phyloP scores from a whole-genome alignment of 306 rosid species.

The Pueraria montana region DNA sequence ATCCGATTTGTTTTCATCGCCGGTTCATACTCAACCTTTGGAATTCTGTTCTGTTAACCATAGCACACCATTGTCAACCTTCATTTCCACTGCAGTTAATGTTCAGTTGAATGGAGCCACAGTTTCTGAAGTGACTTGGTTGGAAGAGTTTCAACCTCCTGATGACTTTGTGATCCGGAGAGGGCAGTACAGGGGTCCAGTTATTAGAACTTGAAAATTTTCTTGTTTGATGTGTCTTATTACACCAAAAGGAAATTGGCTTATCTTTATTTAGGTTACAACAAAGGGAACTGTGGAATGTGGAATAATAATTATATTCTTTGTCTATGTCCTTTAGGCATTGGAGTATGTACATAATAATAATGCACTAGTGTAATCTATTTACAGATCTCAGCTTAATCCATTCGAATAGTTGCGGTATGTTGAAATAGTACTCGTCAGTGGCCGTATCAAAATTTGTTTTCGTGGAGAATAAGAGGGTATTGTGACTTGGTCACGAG shows the following conservation, averaged over 20 bases:
- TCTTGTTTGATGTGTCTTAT: constrained; percentile 48
- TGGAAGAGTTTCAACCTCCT: constrained; percentile 91
- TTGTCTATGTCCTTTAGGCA: constrained; percentile 59
- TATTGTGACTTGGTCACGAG: neutral
- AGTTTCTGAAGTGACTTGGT: constrained; percentile 74
- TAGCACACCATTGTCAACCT: neutral
- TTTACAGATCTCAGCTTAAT: constrained; percentile 54
- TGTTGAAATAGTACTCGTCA: constrained; percentile 30
- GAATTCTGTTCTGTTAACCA: neutral
- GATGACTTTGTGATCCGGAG: constrained; percentile 92
- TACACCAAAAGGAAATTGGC: constrained; percentile 53
- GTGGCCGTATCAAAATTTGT: constrained; percentile 37
- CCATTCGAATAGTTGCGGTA: constrained; percentile 44
- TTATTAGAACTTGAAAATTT: constrained; percentile 78
- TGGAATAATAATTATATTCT: constrained; percentile 54
- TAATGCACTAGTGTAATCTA: constrained; percentile 49
- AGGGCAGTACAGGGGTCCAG: constrained; percentile 93
- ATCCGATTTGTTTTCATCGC: neutral
- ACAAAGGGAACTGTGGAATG: constrained; percentile 58
- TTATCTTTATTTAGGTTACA: constrained; percentile 55
- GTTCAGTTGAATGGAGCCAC: constrained; percentile 64
- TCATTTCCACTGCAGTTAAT: constrained; percentile 56
- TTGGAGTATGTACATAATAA: constrained; percentile 76
- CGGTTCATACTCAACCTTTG: neutral
- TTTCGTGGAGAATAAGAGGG: constrained; percentile 26